Conservation (phyloP, 257 asterid species). For the Cynanchum wilfordii region DNA sequence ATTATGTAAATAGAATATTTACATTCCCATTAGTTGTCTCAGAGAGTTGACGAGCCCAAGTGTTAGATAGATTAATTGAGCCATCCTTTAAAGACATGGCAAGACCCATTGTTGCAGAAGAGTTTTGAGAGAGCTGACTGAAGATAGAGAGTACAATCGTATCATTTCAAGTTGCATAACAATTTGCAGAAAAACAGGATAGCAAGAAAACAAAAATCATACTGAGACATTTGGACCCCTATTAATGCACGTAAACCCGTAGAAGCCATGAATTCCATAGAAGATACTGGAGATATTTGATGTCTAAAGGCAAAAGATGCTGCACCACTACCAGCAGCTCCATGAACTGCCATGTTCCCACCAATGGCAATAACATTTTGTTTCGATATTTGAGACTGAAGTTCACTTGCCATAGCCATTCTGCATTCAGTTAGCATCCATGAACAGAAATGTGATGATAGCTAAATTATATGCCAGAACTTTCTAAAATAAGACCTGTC, state of each 20-base stretch:
- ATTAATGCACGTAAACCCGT: conserved; percentile 74
- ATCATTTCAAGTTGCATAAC: background rate
- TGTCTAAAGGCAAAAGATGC: conserved; percentile 74
- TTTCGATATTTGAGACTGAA: conserved; percentile 72
- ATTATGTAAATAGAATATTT: conserved; percentile 21
- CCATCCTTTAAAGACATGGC: conserved; percentile 86
- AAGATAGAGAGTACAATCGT: conserved; percentile 15
- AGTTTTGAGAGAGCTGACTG: conserved; percentile 81
- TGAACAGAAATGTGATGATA: conserved; percentile 14
- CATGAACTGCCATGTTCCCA: conserved; percentile 75
- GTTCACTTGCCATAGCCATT: conserved; percentile 92
- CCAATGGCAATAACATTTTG: conserved; percentile 58
- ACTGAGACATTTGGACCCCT: conserved; percentile 81
- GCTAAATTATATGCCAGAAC: background rate
- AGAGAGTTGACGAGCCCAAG: conserved; percentile 88
- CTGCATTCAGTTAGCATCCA: conserved; percentile 41
- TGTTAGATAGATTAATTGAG: conserved; percentile 78
- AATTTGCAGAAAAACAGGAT: conserved; percentile 4
- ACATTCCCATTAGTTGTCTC: conserved; percentile 73
- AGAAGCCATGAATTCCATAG: conserved; percentile 72
- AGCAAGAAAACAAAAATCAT: conserved; percentile 19
- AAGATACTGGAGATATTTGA: conserved; percentile 64
- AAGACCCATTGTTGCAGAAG: conserved; percentile 74
- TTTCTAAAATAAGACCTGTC: background rate
- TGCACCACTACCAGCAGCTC: conserved; percentile 71